phyloP scores from a whole-genome alignment of 2,329 filamentous ascomycete species.

The Plectosphaerella sp. region DNA sequence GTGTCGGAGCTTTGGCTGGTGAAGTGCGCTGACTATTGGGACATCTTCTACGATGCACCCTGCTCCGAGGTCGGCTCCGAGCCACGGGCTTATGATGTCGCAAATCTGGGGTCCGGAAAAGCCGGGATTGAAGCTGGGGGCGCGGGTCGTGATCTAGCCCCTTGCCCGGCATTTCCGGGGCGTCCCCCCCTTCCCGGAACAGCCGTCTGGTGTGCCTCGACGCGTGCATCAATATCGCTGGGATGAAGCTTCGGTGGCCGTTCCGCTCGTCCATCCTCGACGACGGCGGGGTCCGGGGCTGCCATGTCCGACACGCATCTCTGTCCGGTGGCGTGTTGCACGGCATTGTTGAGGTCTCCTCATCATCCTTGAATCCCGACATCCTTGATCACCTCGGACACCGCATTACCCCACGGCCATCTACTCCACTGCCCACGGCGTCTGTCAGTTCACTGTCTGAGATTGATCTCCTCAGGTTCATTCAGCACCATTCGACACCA shows the following conservation, averaged over 20 bases:
- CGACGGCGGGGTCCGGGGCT: constrained; percentile 10
- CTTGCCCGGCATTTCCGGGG: constrained; percentile 4
- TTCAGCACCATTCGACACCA: too few relatives aligned
- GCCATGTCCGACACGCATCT: background rate
- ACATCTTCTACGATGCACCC: too few relatives aligned
- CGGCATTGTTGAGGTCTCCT: too few relatives aligned
- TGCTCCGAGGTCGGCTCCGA: constrained; percentile 1
- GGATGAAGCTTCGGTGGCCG: constrained; percentile 1
- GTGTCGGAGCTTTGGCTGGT: background rate
- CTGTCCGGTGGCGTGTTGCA: too few relatives aligned
- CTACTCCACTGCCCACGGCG: too few relatives aligned
- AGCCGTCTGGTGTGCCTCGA: background rate
- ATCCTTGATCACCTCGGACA: background rate
- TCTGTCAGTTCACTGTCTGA: too few relatives aligned
- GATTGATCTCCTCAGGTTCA: too few relatives aligned
- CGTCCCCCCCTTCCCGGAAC: background rate
- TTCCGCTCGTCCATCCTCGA: constrained; percentile 2
- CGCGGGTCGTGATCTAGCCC: constrained; percentile 1
- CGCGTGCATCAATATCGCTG: constrained; percentile 1
- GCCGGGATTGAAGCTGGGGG: background rate
- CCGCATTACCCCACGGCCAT: too few relatives aligned
- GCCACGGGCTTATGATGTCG: background rate
- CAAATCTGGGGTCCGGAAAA: background rate
- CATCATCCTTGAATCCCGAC: constrained; percentile 1
- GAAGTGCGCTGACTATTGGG: too few relatives aligned